Base-by-base conservation (phyloP, 768 basidiomycete species). In the Russula sp. region DNA sequence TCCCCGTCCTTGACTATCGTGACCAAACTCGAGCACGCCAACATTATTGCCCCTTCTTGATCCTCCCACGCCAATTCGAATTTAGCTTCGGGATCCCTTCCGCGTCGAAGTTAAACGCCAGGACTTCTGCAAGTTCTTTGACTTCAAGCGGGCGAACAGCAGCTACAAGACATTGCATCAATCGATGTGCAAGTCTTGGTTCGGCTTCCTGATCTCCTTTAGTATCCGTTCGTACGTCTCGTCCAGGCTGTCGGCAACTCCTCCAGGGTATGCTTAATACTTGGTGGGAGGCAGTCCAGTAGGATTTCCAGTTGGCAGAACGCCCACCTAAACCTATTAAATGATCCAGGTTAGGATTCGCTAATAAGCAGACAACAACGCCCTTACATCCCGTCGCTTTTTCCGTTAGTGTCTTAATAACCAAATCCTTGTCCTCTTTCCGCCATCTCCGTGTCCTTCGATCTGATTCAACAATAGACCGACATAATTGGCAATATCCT, bases 311-410 rank as follows among this genome's bases (percentile, higher is more conserved):
- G 18, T 40, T 61, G 61, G 16, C 61, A 54, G 13, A 32, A 52
- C 10, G 26, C 60, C 60, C 60, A 61, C 4, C 51, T 16, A 30
- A 61, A 61, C 52, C 60, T 61, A 18, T 38, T 5, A 0, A 0
- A 38, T 18, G 14, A 24, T 13, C 36, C 7, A 53, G 9, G 10
- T 11, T 36, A 8, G 2, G 20, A 3, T n/a, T 3, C 40, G 20
- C 5, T 13, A 0, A 42, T 34, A 2, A 24, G 32, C 5, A 7
- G 24, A 10, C 5, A 5, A 24, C 6, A 30, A 16, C 13, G 11
- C 30, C 18, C 60, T 54, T 34, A 61, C 60, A 52, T 61, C 2
- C 60, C 60, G 26, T 61, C 42, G 40, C 52, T 2, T 42, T 53
- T n/a, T 61, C 51, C 22, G 52, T 26, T 42, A 54, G 38, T 20